Percentiles rank a stretch among this genome's conserved stretches.
phyloP scores from a whole-genome alignment of 176 grass and related monocot species.

The Themeda triandra region DNA sequence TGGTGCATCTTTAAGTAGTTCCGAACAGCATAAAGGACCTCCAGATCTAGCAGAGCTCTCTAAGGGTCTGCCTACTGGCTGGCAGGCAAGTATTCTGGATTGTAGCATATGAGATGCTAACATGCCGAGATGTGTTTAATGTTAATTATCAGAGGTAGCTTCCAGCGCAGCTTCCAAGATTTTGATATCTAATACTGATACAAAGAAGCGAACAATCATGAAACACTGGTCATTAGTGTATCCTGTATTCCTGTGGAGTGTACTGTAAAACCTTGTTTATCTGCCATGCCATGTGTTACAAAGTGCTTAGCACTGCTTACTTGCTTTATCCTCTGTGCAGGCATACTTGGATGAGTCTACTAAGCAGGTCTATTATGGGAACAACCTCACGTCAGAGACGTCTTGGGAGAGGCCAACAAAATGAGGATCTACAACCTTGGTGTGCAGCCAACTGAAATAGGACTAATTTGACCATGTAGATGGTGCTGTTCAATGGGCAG shows the following conservation, averaged over 20 bases:
- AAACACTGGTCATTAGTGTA: neutral
- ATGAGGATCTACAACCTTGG: neutral
- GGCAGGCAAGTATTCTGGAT: slow-evolving; percentile 57
- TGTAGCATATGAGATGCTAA: neutral
- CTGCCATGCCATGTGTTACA: neutral
- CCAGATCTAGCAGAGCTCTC: slow-evolving; percentile 68
- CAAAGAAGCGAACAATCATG: neutral
- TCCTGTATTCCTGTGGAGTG: neutral
- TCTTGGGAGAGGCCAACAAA: slow-evolving; percentile 61
- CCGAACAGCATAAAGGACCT: slow-evolving; percentile 39
- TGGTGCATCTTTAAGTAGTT: neutral
- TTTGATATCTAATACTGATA: neutral
- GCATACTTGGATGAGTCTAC: slow-evolving; percentile 78
- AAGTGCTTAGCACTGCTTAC: neutral
- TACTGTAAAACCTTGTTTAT: neutral
- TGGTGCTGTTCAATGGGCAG: neutral
- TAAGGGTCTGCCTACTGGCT: slow-evolving; percentile 82
- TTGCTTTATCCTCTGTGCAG: slow-evolving; percentile 25
- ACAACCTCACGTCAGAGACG: slow-evolving; percentile 70
- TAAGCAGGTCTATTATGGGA: slow-evolving; percentile 86
- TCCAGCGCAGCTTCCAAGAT: neutral
- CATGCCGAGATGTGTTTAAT: neutral
- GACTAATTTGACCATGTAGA: neutral
- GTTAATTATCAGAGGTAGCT: neutral
- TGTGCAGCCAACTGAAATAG: slow-evolving; percentile 33